These are phyloP conservation scores for Hypoxylon trugodes DNA, from an alignment of 495 filamentous ascomycete species.

Conservation along the genomic window DNA sequence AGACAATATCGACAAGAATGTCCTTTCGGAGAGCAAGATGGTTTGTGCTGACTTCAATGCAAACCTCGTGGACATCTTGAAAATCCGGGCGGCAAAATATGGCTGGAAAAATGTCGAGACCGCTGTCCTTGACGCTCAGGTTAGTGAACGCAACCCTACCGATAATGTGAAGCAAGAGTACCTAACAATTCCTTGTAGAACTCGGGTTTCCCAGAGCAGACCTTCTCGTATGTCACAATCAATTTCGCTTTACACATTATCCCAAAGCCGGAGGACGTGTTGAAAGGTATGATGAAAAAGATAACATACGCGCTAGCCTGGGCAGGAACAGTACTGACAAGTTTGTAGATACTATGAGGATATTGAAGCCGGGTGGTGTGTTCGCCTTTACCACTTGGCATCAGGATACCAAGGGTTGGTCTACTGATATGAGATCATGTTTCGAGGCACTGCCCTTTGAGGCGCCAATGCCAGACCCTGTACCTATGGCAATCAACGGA, in stretches of 20 bases:
- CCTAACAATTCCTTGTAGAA: slow-evolving; percentile 37
- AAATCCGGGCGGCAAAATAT: slow-evolving; percentile 39
- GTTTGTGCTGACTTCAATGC: slow-evolving; percentile 50
- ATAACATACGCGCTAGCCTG: neutral
- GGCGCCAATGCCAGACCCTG: slow-evolving; percentile 41
- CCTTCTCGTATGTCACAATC: slow-evolving; percentile 52
- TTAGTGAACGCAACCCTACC: slow-evolving; percentile 18
- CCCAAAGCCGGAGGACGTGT: slow-evolving; percentile 49
- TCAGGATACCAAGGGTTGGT: slow-evolving; percentile 39
- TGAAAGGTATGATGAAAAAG: slow-evolving; percentile 45
- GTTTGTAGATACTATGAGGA: slow-evolving; percentile 46
- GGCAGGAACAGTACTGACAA: slow-evolving; percentile 5
- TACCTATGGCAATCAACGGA: slow-evolving; percentile 44
- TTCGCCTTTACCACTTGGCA: slow-evolving; percentile 54
- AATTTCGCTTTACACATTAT: slow-evolving; percentile 55
- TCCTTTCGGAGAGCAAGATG: slow-evolving; percentile 49
- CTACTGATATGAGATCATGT: slow-evolving; percentile 41
- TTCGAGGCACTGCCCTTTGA: slow-evolving; percentile 51
- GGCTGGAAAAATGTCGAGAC: slow-evolving; percentile 48
- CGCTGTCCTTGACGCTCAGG: slow-evolving; percentile 49
- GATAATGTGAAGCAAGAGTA: neutral
- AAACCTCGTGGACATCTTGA: slow-evolving; percentile 39
- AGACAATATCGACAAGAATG: slow-evolving; percentile 33
- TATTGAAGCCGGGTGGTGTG: slow-evolving; percentile 50
- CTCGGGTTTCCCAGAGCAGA: slow-evolving; percentile 36